Evolutionary conservation across 164 flowering plant species (phyloP), one percentile per base, ranked within the genome.

Genomic region (Sedum album): DNA sequence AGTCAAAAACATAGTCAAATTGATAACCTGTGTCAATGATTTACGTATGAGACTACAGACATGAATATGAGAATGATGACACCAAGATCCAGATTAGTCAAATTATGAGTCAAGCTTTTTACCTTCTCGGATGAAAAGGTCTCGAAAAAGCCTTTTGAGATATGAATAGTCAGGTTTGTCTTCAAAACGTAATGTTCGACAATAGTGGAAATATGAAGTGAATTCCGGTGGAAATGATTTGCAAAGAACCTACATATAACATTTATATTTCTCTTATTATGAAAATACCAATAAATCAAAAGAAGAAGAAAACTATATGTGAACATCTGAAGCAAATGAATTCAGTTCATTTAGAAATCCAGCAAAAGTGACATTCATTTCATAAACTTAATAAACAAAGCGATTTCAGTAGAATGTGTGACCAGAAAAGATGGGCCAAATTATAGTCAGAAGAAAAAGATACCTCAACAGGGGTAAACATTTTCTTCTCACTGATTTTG

Each of bases 1-100:
- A 88, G 79, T 88, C 94, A 74, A 86, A 88, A 1, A 88, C 88
- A 79, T 85, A 88, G 73, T 88, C 94, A 78, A 85, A 85, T 73
- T 88, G 91, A 77, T 81, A 88, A 72, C 89, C 94, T 88, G 76
- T 73, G 77, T 6, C 20, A 51, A n/a, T 2, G 57, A 63, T 30
- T 55, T 48, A 36, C 60, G 48, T 21, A 69, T 48, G 62, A 60
- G 25, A 46, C 44, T 20, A 2, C n/a, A 39, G 23, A 5, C 48
- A 18, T 31, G 10, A n/a, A n/a, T 28, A 28, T 31, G 64, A 60
- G 51, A 33, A 65, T 51, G 23, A 13, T 21, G 44, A n/a, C 10
- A 21, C 9, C 26, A 8, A 7, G 1, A 49, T 4, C 21, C 35
- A 20, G 41, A 26, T 31, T 44, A 35, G 25, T 18, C 7, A 46